phyloP scores from a whole-genome alignment of 257 asterid species.

The Solanum sitiens region DNA sequence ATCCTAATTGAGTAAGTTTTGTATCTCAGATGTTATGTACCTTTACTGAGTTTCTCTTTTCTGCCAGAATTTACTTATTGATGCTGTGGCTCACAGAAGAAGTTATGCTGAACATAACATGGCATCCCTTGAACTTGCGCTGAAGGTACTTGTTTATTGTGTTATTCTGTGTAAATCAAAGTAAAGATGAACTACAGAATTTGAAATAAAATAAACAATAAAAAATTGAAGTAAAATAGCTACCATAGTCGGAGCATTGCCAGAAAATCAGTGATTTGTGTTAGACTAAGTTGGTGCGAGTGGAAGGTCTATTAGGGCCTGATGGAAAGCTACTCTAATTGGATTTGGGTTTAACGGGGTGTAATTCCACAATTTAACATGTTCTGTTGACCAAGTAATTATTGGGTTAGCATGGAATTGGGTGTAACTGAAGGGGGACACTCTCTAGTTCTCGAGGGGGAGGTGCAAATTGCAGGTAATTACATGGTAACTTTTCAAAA shows the following conservation, averaged over 20 bases:
- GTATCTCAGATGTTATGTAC: neutral
- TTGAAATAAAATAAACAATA: neutral
- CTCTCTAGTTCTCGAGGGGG: neutral
- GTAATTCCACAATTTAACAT: neutral
- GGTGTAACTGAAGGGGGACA: neutral
- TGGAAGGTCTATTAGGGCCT: neutral
- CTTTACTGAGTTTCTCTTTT: constrained; percentile 5
- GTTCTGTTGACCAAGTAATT: neutral
- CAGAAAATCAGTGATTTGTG: neutral
- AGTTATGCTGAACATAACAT: constrained; percentile 53
- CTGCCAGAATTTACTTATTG: constrained; percentile 52
- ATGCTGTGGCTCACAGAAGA: constrained; percentile 65
- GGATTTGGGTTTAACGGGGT: neutral
- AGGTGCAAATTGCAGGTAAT: neutral
- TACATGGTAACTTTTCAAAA: neutral
- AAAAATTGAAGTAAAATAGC: neutral
- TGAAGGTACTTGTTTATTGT: constrained; percentile 38
- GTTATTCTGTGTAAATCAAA: neutral
- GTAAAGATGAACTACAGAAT: neutral
- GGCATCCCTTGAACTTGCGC: constrained; percentile 56
- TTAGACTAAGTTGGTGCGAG: neutral
- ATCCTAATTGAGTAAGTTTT: neutral
- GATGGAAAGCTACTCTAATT: neutral
- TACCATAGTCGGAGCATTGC: neutral
- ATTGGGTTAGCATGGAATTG: neutral